Evolutionary conservation across 139 green algal genomes (phyloP).

Genomic region (Pseudopediastrum boryanum): DNA sequence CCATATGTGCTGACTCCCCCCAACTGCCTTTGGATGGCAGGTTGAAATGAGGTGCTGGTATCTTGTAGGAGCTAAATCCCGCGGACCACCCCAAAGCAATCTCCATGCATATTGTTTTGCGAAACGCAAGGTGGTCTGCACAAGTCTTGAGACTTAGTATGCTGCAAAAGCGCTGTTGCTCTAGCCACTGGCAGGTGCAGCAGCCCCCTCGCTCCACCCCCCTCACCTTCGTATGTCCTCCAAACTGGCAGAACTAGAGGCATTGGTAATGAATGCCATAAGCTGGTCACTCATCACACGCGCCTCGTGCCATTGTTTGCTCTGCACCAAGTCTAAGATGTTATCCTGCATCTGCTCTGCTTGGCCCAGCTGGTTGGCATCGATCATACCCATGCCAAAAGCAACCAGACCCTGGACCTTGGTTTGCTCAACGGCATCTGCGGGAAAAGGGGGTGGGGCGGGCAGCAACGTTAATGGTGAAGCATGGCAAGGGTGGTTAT

Average conservation of each 20-base stretch:
- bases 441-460: neutral
- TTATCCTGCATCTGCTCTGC: conserved; percentile 52
- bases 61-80: too few species aligned
- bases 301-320: conserved; percentile 42
- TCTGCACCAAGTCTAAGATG: conserved; percentile 48
- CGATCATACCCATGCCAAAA: conserved; percentile 58
- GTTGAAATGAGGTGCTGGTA: too few species aligned
- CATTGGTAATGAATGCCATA: conserved; percentile 47
- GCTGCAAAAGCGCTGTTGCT: too few species aligned
- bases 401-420: conserved; percentile 56
- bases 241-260: conserved; percentile 21
- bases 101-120: too few species aligned
- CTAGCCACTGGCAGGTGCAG: too few species aligned
- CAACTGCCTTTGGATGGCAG: too few species aligned
- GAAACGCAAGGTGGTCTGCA: too few species aligned
- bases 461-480: too few species aligned
- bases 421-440: conserved; percentile 62
- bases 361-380: conserved; percentile 29
- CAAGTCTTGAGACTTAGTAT: too few species aligned
- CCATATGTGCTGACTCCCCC: too few species aligned
- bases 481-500: too few species aligned
- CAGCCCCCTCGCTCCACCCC: neutral
- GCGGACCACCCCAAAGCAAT: too few species aligned
- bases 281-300: conserved; percentile 43
- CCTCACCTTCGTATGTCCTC: conserved; percentile 41